Percentiles rank a stretch among this genome's conserved stretches.
Evolutionary conservation across 495 filamentous ascomycete genomes (phyloP).

Genomic region (Penicillium parvum): DNA sequence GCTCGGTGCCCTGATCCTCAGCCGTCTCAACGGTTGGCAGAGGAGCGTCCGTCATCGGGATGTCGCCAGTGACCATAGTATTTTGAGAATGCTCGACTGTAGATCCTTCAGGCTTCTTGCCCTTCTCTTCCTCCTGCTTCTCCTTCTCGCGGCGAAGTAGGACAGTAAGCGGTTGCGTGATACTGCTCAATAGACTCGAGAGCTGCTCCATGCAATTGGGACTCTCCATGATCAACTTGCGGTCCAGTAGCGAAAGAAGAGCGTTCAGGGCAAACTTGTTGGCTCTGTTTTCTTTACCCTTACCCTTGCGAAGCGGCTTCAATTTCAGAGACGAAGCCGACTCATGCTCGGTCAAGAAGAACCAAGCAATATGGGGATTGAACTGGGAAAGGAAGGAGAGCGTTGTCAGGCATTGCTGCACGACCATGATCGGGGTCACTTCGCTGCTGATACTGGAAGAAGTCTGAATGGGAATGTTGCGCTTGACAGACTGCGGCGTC

Average conservation of each 20-base stretch:
- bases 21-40: constrained; percentile 31
- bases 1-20: constrained; percentile 21
- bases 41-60: constrained; percentile 41
- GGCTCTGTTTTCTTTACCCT: constrained; percentile 77
- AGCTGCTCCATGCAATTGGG: constrained; percentile 91
- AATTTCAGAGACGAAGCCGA: constrained; percentile 65
- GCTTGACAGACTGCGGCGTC: constrained; percentile 73
- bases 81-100: constrained; percentile 21
- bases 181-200: constrained; percentile 76
- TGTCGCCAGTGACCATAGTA: constrained; percentile 29
- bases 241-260: constrained; percentile 79
- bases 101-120: constrained; percentile 39
- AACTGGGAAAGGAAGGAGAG: constrained; percentile 75
- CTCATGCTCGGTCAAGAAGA: constrained; percentile 96
- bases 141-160: constrained; percentile 83
- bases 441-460: constrained; percentile 59
- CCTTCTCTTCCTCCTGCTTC: constrained; percentile 55
- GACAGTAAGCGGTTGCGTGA: constrained; percentile 80
- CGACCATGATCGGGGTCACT: constrained; percentile 87
- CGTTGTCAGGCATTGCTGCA: constrained; percentile 87
- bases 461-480: constrained; percentile 56
- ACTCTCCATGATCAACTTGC: constrained; percentile 90
- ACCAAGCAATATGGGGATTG: constrained; percentile 79
- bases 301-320: constrained; percentile 75
- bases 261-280: constrained; percentile 90